A percentile compares a stretch with the other conserved stretches of the same genome.
Evolutionary conservation across 1,284 basidiomycete species (phyloP).

Genomic region (Fistulinella cinereoalba): DNA sequence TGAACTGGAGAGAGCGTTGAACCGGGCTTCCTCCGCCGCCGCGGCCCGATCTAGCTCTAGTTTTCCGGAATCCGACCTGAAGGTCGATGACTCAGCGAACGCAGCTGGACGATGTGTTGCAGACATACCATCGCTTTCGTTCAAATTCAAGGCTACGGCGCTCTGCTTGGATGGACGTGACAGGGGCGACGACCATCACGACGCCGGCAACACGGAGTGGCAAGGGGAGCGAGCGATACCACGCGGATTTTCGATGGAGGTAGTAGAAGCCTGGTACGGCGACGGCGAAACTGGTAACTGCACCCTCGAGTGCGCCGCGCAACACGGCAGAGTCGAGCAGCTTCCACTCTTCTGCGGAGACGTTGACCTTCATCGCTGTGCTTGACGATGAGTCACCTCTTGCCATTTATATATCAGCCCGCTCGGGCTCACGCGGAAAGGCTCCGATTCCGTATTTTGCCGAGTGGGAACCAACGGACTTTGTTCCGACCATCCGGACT

Average conservation of each 20-base stretch:
- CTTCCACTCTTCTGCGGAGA: slow-evolving; percentile 48
- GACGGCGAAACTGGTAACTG: slow-evolving; percentile 48
- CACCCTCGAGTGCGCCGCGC: slow-evolving; percentile 64
- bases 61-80: slow-evolving; percentile 57
- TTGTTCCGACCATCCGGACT: no score
- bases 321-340: slow-evolving; percentile 55
- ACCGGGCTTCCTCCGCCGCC: slow-evolving; percentile 47
- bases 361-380: slow-evolving; percentile 37
- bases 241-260: slow-evolving; percentile 53
- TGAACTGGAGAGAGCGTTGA: slow-evolving; percentile 54
- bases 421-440: not conserved
- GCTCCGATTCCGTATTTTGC: not conserved
- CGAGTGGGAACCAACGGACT: no score
- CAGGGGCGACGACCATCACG: slow-evolving; percentile 67
- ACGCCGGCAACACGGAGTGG: slow-evolving; percentile 78
- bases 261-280: slow-evolving; percentile 58
- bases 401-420: not conserved
- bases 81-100: no score
- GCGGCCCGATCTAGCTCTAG: slow-evolving; percentile 57
- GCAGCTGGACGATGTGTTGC: no score
- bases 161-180: slow-evolving; percentile 77
- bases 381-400: not conserved
- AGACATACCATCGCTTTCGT: slow-evolving; percentile 34
- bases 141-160: slow-evolving; percentile 76
- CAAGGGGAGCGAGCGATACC: slow-evolving; percentile 70